Percentiles rank a stretch among this genome's conserved stretches.
Evolutionary conservation across 2,329 filamentous ascomycete species (phyloP).

Genomic region (Aspergillus tamarii): DNA sequence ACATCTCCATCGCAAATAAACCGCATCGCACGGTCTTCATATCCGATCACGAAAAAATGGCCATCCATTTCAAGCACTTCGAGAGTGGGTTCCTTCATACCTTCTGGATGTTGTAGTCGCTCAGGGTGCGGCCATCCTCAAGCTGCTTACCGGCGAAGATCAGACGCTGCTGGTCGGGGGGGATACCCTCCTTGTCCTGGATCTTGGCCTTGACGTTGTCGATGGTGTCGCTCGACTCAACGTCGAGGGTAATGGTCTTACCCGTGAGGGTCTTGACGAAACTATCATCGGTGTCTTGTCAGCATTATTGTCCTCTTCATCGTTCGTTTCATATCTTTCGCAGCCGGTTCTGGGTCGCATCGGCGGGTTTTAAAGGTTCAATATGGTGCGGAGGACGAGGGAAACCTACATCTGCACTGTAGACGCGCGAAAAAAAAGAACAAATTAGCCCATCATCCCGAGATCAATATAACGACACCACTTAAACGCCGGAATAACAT

Average conservation of each 20-base stretch:
- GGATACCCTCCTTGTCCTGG: constrained; percentile 99
- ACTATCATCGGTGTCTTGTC: constrained; percentile 56
- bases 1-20: neutral
- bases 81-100: constrained; percentile 54
- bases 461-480: constrained; percentile 16
- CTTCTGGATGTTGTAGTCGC: constrained; percentile 99
- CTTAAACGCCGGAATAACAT: constrained; percentile 23
- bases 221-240: constrained; percentile 98
- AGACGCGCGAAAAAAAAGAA: constrained; percentile 36
- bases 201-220: constrained; percentile 99
- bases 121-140: constrained; percentile 94
- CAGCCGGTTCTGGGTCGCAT: constrained; percentile 12
- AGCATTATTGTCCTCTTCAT: constrained; percentile 19
- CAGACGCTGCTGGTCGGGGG: constrained; percentile 96
- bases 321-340: constrained; percentile 10
- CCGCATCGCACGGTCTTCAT: constrained; percentile 6
- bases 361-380: constrained; percentile 26
- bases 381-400: constrained; percentile 22
- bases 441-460: constrained; percentile 51
- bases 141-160: constrained; percentile 99
- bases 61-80: constrained; percentile 6
- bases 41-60: constrained; percentile 12
- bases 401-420: constrained; percentile 86
- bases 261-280: constrained; percentile 99
- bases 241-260: constrained; percentile 99